Base-by-base conservation (phyloP, 495 filamentous ascomycete genomes). In the Venustampulla echinocandica region DNA sequence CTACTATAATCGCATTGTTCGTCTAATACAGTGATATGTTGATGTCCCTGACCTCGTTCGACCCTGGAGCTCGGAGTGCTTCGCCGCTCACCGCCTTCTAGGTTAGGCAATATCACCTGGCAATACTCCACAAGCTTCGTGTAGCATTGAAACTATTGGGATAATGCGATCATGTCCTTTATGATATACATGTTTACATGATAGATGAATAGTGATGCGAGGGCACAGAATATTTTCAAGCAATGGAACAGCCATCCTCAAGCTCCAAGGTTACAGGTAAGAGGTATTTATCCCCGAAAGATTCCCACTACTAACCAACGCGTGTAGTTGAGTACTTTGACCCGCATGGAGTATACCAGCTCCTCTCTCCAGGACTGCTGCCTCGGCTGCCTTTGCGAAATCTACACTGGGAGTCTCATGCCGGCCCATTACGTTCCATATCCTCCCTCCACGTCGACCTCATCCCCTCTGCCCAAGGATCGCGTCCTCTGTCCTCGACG, bases 361-460 rank as follows among this genome's bases (percentile, higher is more conserved):
- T 85, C 14, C 67, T 97, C n/a, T 82, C 84, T 9, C 70, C 82
- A 1, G 73, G 87, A 47, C 72, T 97, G 46, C 75, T 83, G 35
- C 67, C 81, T 39, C 82, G 87, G 33, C 74, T 98, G 3, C 92
- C 92, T 10, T 72, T 98, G n/a, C 82, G 80, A 44, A 90, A 95
- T 60, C 80, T 98, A 36, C 84, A 96, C 60, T 98, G 92, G 92
- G 92, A 95, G 62, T 95, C 93, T 5, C 84, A 92, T 37, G 81
- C 81, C 20, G 82, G 92, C 9, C 90, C 93, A 9, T 69, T 95
- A 30, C 81, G 92, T 40, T 94, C 90, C 20, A 97, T 98, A 62
- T 81, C 84, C 58, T 87, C 88, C 36, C 77, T 98, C 30, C 87
- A 95, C 57, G 77, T 96, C 57, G 88, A 93, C 38, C 80, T 97